Base-by-base conservation (phyloP, 1,284 basidiomycete species). In the Melampsora americana region DNA sequence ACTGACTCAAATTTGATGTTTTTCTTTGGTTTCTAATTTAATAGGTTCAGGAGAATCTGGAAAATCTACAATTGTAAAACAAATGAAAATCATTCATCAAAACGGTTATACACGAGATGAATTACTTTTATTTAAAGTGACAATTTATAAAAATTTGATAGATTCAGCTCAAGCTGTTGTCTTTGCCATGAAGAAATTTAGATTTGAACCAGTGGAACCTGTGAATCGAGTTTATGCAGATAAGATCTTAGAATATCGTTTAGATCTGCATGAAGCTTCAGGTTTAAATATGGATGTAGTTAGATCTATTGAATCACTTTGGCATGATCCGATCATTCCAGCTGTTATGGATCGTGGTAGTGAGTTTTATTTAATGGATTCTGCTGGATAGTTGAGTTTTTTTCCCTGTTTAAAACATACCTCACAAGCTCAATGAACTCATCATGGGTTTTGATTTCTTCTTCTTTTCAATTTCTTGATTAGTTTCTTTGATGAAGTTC, bases 71-170 rank as follows among this genome's bases (percentile, higher is more conserved):
- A 93, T 98, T 79, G 93, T 97, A 65, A 98, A 97, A 84, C 95
- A 98, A 84, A 98, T 98, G 95, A 97, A 96, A 87, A 97, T 98
- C 79, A 95, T 98, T 78, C 93, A 97, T 83, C 93, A 97, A 83
- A 90, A 92, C 80, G 95, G 95, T 9, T 98, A 94, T 84, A 89
- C 89, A 0, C 84, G 84, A 28, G 88, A 92, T 0, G 95, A 98
- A 83, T 87, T 95, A 53, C 85, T 90, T 78, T 86, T 89, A 1
- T 96, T 89, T 84, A 87, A 91, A 50, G 87, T 90, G 0, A 90
- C 90, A 23, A 89, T 98, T 65, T 85, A 80, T 42, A 81, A 80
- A 79, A 86, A 87, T 82, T 88, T 94, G 5, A 85, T 95, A 79
- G 93, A 95, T 82, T 93, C 90, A 1, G 93, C 93, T 0, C 92